phyloP scores from a whole-genome alignment of 495 filamentous ascomycete species.

The Trypethelium eluteriae region DNA sequence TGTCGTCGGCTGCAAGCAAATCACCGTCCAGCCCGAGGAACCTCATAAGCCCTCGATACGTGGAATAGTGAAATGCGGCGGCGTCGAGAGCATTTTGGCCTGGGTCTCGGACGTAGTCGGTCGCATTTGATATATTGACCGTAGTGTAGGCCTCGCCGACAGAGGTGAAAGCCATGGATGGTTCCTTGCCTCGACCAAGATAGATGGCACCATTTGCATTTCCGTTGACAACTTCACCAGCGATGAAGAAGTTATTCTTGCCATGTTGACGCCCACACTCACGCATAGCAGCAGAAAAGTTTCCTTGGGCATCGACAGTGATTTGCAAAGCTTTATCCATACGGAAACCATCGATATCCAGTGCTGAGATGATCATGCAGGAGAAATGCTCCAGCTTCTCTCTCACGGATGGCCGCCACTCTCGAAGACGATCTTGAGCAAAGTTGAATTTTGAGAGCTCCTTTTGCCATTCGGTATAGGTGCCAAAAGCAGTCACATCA shows the following conservation, averaged over 20 bases:
- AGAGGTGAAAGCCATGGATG: constrained; percentile 43
- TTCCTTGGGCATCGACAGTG: constrained; percentile 41
- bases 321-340: constrained; percentile 45
- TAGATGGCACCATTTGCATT: constrained; percentile 59
- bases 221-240: constrained; percentile 49
- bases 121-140: constrained; percentile 28
- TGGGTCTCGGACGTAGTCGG: constrained; percentile 50
- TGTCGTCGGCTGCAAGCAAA: constrained; percentile 52
- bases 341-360: constrained; percentile 45
- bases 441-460: constrained; percentile 67
- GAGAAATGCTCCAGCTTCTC: constrained; percentile 56
- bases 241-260: constrained; percentile 44
- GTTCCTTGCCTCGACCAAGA: constrained; percentile 57
- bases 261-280: constrained; percentile 38
- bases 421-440: constrained; percentile 66
- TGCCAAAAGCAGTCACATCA: constrained; percentile 39
- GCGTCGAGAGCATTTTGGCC: constrained; percentile 55
- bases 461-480: constrained; percentile 49
- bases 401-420: constrained; percentile 57
- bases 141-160: constrained; percentile 33
- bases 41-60: constrained; percentile 60
- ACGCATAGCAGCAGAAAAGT: constrained; percentile 39
- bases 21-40: constrained; percentile 61
- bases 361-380: constrained; percentile 53
- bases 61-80: constrained; percentile 63